Percentiles rank a stretch among this genome's conserved stretches.
Conservation (phyloP, 2,329 filamentous ascomycete genomes). For the Talaromyces atroroseus region DNA sequence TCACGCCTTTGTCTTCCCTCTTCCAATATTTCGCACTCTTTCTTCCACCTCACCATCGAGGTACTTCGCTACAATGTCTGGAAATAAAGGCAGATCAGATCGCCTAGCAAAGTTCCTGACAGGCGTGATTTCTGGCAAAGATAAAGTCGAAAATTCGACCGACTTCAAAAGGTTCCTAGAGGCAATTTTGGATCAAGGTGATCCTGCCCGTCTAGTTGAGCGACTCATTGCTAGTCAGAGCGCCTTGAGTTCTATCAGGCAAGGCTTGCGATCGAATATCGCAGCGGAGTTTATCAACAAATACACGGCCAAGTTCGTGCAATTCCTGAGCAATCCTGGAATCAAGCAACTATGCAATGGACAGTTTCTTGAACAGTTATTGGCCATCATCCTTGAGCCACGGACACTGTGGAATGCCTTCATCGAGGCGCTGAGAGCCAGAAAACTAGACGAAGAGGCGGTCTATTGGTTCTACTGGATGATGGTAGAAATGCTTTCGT, state of each 20-base stretch:
- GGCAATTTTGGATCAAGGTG: neutral
- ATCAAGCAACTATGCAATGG: conserved; percentile 6
- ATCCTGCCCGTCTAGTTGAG: neutral
- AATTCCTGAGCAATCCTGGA: neutral
- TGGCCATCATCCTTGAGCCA: conserved; percentile 1
- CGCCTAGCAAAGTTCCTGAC: neutral
- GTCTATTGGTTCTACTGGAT: conserved; percentile 46
- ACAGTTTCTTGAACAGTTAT: neutral
- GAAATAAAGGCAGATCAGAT: neutral
- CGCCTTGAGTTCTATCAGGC: neutral
- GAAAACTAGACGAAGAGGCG: conserved; percentile 28
- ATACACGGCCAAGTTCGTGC: neutral
- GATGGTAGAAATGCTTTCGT: conserved; percentile 44
- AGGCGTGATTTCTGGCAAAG: neutral
- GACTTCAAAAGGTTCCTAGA: conserved; percentile 1
- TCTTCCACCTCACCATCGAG: neutral
- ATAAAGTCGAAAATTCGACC: neutral
- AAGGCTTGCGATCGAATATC: neutral
- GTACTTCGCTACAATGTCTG: conserved; percentile 15
- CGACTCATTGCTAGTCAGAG: neutral
- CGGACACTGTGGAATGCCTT: conserved; percentile 2
- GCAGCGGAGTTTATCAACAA: conserved; percentile 1
- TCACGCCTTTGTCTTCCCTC: too few relatives aligned
- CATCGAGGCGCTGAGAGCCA: conserved; percentile 7
- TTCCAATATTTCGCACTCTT: too few relatives aligned